A percentile compares a stretch with the other conserved stretches of the same genome.
These are phyloP conservation scores for Penicillium verrucosum DNA, from an alignment of 2,329 filamentous ascomycete species.

Conservation along the genomic window DNA sequence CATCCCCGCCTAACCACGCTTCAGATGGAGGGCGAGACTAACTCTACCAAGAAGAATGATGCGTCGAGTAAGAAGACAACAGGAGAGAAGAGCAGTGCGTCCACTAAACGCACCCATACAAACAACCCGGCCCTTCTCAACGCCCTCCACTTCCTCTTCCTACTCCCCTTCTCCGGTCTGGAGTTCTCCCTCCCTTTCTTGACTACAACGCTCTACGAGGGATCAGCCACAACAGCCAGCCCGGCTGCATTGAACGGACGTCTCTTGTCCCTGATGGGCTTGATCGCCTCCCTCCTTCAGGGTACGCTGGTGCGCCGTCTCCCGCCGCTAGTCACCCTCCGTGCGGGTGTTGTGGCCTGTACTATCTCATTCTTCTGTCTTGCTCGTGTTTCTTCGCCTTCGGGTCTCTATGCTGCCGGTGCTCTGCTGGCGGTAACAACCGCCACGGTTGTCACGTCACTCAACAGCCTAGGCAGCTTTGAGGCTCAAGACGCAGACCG, in stretches of 20 bases:
- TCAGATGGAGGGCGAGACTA: conserved; percentile 7
- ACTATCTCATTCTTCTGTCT: conserved; percentile 78
- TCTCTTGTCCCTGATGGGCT: conserved; percentile 83
- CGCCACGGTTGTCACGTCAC: conserved; percentile 87
- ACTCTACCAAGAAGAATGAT: conserved; percentile 20
- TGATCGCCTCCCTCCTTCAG: conserved; percentile 88
- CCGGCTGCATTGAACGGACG: conserved; percentile 73
- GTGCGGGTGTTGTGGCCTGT: conserved; percentile 73
- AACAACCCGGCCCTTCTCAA: conserved; percentile 85
- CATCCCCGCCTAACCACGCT: conserved; percentile 54
- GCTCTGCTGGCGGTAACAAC: conserved; percentile 83
- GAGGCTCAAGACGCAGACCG: conserved; percentile 77
- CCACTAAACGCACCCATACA: conserved; percentile 50
- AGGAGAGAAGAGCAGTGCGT: not conserved
- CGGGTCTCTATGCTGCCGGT: conserved; percentile 75
- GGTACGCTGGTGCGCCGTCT: conserved; percentile 85
- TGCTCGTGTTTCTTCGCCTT: conserved; percentile 63
- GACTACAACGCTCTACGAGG: conserved; percentile 90
- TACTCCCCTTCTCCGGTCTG: conserved; percentile 97
- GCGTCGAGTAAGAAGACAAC: not conserved
- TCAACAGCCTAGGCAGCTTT: conserved; percentile 89
- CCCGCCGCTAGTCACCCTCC: conserved; percentile 74
- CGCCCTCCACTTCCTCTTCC: conserved; percentile 79
- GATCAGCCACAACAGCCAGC: conserved; percentile 48
- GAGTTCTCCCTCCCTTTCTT: conserved; percentile 97